A percentile compares a stretch with the other conserved stretches of the same genome.
phyloP scores from a whole-genome alignment of 352 stramenopile genomes.

The Blastocystis sp. region DNA sequence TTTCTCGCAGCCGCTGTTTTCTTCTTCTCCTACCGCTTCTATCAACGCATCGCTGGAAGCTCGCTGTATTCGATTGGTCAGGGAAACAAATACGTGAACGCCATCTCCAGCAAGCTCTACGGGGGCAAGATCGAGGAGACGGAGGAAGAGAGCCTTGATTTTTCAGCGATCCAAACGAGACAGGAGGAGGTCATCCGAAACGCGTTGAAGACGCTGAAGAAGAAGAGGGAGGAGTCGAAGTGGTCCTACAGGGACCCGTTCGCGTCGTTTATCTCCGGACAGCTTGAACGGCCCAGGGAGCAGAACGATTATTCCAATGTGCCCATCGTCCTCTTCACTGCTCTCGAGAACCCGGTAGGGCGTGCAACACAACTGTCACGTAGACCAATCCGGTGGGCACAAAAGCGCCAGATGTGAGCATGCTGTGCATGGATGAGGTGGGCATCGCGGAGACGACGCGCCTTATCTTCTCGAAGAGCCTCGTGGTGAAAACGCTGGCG shows the following conservation, averaged over 20 bases:
- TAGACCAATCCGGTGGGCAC: conserved; percentile 17
- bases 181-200: background rate
- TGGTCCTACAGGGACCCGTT: background rate
- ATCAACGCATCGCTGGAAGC: background rate
- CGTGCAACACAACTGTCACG: background rate
- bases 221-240: background rate
- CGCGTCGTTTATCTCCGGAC: background rate
- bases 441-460: background rate
- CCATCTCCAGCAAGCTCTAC: background rate
- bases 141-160: background rate
- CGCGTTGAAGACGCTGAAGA: background rate
- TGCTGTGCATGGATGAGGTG: conserved; percentile 36
- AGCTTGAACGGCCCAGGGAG: background rate
- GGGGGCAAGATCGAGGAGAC: background rate
- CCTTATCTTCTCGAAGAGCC: conserved; percentile 53
- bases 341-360: conserved; percentile 45
- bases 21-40: conserved; percentile 22
- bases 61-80: conserved; percentile 23
- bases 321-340: conserved; percentile 23
- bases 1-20: background rate
- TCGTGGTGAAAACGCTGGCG: conserved; percentile 26
- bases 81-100: conserved; percentile 48
- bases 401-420: conserved; percentile 24
- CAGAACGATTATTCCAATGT: background rate
- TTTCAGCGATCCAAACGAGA: background rate